Evolutionary conservation across 306 rosid genomes (phyloP).

Genomic region (Trifolium fragiferum): DNA sequence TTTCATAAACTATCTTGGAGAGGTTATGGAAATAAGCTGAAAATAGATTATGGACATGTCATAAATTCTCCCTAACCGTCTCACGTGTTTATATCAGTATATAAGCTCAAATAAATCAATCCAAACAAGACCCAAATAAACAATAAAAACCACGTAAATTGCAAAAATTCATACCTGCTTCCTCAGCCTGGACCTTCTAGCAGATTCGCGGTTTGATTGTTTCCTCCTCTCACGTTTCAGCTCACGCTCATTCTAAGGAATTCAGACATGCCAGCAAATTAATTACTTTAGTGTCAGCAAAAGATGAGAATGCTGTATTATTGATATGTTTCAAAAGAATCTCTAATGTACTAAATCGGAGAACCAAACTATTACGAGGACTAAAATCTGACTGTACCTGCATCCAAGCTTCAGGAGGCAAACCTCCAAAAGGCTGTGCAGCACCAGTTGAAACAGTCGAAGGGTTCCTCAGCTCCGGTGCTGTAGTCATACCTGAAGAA

Average conservation of each 20-base stretch:
- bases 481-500: conserved; percentile 69
- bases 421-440: conserved; percentile 54
- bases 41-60: background rate
- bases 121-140: background rate
- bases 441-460: conserved; percentile 43
- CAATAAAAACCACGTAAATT: conserved; percentile 2
- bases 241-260: conserved; percentile 79
- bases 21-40: background rate
- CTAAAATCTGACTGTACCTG: conserved; percentile 53
- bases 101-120: background rate
- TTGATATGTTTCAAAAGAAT: conserved; percentile 4
- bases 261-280: conserved; percentile 37
- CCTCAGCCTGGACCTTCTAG: conserved; percentile 96
- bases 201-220: conserved; percentile 98
- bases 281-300: conserved; percentile 18
- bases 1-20: background rate
- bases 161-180: conserved; percentile 72
- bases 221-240: conserved; percentile 91
- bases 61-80: background rate
- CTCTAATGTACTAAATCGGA: background rate
- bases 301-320: background rate
- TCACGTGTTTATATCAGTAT: background rate
- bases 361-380: conserved; percentile 5
- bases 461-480: conserved; percentile 70
- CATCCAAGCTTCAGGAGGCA: conserved; percentile 77